A percentile compares a stretch with the other conserved stretches of the same genome.
Evolutionary conservation across 176 grass and related monocot species (phyloP).

Genomic region (Oryza meridionalis): DNA sequence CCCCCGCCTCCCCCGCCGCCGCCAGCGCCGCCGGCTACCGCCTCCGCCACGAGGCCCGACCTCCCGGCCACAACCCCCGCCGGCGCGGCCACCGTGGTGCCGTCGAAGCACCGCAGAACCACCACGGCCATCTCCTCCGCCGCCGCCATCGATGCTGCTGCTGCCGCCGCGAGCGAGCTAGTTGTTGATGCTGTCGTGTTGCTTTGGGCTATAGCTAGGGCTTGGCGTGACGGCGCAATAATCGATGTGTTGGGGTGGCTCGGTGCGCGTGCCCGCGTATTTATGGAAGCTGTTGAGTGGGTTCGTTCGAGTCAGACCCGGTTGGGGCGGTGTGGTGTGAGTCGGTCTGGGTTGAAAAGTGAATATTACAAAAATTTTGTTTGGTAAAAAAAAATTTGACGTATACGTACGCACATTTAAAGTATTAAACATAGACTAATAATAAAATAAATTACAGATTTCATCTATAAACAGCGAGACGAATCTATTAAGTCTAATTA

Average conservation of each 20-base stretch:
- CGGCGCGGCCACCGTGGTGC: constrained; percentile 29
- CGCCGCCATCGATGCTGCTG: neutral
- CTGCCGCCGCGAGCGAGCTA: neutral
- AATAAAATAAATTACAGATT: too few species aligned
- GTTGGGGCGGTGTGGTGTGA: neutral
- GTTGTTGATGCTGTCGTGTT: neutral
- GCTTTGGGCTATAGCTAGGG: neutral
- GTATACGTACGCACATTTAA: too few species aligned
- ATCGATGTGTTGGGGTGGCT: neutral
- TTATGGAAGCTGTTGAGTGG: neutral
- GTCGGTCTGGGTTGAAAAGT: too few species aligned
- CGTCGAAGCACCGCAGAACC: constrained; percentile 47
- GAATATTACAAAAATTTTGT: too few species aligned
- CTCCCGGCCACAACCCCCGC: neutral
- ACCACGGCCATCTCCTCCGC: neutral
- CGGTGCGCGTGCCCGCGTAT: neutral
- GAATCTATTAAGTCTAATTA: too few species aligned
- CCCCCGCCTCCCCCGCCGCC: neutral
- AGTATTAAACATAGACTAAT: too few species aligned
- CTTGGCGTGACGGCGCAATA: neutral
- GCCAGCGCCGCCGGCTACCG: too few species aligned
- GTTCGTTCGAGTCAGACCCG: neutral
- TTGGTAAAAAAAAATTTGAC: too few species aligned
- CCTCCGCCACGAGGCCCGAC: constrained; percentile 21
- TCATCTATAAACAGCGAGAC: too few species aligned